Evolutionary conservation across 805 yeast genomes (phyloP).

Genomic region (Millerago galiae): DNA sequence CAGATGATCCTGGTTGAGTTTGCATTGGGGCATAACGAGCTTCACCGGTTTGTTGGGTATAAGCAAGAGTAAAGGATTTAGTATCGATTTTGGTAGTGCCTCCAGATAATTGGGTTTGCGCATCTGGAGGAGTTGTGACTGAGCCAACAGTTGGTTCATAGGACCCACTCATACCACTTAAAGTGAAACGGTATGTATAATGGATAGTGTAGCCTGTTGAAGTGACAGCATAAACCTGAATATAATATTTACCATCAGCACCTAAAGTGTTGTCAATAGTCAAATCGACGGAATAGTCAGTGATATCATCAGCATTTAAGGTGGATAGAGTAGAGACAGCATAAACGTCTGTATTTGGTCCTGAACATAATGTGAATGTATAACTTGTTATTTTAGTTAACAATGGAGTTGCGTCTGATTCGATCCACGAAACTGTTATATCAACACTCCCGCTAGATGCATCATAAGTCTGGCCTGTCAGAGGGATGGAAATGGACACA

Average conservation of each 20-base stretch:
- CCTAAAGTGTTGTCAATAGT: constrained; percentile 37
- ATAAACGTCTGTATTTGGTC: constrained; percentile 44
- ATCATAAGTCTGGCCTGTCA: constrained; percentile 12
- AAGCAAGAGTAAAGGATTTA: constrained; percentile 59
- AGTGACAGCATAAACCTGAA: constrained; percentile 56
- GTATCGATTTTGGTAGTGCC: constrained; percentile 35
- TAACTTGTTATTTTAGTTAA: constrained; percentile 37
- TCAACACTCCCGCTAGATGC: constrained; percentile 24
- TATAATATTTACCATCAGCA: constrained; percentile 61
- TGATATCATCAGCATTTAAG: constrained; percentile 26
- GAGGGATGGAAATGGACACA: constrained; percentile 24
- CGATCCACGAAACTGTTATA: constrained; percentile 44
- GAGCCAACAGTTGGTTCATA: constrained; percentile 39
- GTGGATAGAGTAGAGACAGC: constrained; percentile 30
- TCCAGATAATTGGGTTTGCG: constrained; percentile 30
- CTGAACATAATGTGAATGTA: constrained; percentile 61
- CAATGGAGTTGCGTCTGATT: constrained; percentile 43
- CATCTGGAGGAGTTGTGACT: constrained; percentile 37
- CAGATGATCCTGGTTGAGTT: constrained; percentile 66
- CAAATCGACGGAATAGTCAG: constrained; percentile 33
- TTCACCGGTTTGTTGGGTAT: constrained; percentile 70
- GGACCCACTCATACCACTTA: constrained; percentile 71
- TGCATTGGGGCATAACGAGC: constrained; percentile 93
- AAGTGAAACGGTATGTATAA: constrained; percentile 58
- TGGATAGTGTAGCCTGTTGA: constrained; percentile 47